Evolutionary conservation across 345 rosid genomes (phyloP).

Genomic region (Gossypium rotundifolium): DNA sequence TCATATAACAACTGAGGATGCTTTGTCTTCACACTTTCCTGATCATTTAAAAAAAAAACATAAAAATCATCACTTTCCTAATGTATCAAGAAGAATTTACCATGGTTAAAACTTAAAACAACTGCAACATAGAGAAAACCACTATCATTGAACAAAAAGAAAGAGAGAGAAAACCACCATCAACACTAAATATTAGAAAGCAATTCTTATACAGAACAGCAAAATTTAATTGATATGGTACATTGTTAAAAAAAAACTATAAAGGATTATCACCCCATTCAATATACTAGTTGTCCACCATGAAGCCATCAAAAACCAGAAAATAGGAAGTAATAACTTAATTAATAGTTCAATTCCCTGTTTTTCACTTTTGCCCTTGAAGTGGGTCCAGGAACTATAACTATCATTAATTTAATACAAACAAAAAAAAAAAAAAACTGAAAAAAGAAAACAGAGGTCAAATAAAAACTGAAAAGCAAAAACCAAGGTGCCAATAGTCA

Average conservation of each 20-base stretch:
- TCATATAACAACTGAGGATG: conserved; percentile 90
- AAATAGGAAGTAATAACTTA: not conserved
- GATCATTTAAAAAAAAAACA: conserved; percentile 10
- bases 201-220: not conserved
- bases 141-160: not conserved
- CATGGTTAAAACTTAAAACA: not conserved
- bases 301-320: not conserved
- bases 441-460: not conserved
- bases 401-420: not conserved
- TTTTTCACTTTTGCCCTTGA: not conserved
- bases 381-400: not conserved
- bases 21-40: conserved; percentile 91
- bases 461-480: not conserved
- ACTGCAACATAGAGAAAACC: not conserved
- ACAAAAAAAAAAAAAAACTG: not conserved
- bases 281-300: not conserved
- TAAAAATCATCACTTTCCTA: not conserved
- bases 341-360: not conserved
- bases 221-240: not conserved
- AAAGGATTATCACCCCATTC: not conserved
- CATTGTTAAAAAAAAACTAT: not conserved
- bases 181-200: not conserved
- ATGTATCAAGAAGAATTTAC: not conserved
- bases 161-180: not conserved
- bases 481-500: not conserved